These are phyloP conservation scores for Neurospora sp. DNA, from an alignment of 495 filamentous ascomycete species.

Conservation along the genomic window DNA sequence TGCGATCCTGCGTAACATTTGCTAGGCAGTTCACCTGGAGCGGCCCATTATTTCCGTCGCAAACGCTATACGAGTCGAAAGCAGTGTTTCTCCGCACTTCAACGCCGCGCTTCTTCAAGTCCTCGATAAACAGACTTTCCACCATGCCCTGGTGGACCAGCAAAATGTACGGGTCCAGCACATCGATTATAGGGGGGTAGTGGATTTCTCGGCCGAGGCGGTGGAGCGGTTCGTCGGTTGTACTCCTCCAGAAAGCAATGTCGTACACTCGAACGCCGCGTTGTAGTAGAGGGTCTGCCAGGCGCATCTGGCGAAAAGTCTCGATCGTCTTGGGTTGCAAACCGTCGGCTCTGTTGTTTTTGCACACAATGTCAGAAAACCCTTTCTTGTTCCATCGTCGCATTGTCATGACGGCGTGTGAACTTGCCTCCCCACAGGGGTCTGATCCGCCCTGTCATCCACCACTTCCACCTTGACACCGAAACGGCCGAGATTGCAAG, in stretches of 20 bases:
- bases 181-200: conserved; percentile 51
- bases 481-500: conserved; percentile 56
- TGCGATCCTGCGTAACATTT: conserved; percentile 32
- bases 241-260: conserved; percentile 63
- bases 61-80: conserved; percentile 43
- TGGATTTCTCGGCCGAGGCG: conserved; percentile 43
- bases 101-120: conserved; percentile 48
- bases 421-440: conserved; percentile 46
- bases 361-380: neutral
- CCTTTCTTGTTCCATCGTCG: neutral
- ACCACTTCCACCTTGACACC: conserved; percentile 51
- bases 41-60: conserved; percentile 25
- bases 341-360: conserved; percentile 47
- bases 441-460: conserved; percentile 52
- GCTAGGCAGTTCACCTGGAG: conserved; percentile 34
- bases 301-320: conserved; percentile 48
- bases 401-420: neutral
- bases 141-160: conserved; percentile 69
- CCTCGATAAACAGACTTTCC: conserved; percentile 55
- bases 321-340: conserved; percentile 50
- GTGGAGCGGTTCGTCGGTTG: conserved; percentile 39
- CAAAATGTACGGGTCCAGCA: conserved; percentile 60
- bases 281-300: conserved; percentile 52
- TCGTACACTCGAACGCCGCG: conserved; percentile 59
- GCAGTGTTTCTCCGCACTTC: conserved; percentile 45